phyloP scores from a whole-genome alignment of 23 red algal genomes.

The Gracilaria caudata region DNA sequence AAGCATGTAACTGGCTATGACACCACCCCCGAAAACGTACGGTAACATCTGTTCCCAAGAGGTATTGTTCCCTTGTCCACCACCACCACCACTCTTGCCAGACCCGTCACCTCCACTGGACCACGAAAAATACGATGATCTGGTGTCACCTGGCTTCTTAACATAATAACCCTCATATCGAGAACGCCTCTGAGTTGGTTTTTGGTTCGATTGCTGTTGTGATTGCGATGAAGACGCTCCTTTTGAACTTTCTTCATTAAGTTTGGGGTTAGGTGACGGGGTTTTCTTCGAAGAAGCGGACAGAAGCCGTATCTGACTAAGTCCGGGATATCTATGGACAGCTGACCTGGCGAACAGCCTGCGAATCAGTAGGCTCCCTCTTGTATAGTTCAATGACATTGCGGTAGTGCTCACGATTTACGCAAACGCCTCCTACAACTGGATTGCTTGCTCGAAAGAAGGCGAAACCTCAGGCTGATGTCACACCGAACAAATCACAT shows the following conservation, averaged over 20 bases:
- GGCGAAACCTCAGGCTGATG: too few species aligned
- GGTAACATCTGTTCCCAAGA: conserved; percentile 61
- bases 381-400: conserved; percentile 10
- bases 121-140: conserved; percentile 14
- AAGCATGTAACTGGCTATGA: conserved; percentile 56
- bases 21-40: conserved; percentile 68
- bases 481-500: not conserved
- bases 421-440: not conserved
- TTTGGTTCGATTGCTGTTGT: conserved; percentile 8
- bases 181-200: conserved; percentile 30
- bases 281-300: conserved; percentile 31
- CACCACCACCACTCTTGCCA: not conserved
- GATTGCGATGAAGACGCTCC: conserved; percentile 7
- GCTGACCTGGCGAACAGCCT: not conserved
- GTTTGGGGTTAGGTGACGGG: not conserved
- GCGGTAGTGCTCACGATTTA: not conserved
- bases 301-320: not conserved
- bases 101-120: conserved; percentile 32
- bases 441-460: too few species aligned
- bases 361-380: not conserved
- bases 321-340: not conserved
- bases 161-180: conserved; percentile 73
- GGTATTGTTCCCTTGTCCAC: conserved; percentile 22
- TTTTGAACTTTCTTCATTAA: not conserved
- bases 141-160: conserved; percentile 19